Base-by-base conservation (phyloP, 1,284 basidiomycete genomes). In the Bondarzewia mesenterica region DNA sequence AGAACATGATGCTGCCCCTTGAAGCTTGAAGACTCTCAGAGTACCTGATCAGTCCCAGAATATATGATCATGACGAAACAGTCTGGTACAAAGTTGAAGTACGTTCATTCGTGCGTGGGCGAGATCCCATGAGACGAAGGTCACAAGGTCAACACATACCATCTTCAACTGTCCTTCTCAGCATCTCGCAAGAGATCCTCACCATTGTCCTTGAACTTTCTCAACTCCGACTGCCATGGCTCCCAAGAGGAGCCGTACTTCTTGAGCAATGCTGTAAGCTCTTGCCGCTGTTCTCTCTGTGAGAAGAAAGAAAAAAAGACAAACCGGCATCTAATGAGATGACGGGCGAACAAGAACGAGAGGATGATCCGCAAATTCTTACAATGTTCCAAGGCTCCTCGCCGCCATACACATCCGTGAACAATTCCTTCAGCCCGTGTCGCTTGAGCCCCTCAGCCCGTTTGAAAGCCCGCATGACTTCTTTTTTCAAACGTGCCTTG, bases 321-420 rank as follows among this genome's bases (percentile, higher is more conserved):
- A n/a, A 22, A 27, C 29, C 29, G 4, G 20, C 42, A 36, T 7
- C 18, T 14, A 37, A 16, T 22, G 15, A n/a, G n/a, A n/a, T n/a
- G n/a, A n/a, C n/a, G n/a, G n/a, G n/a, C n/a, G n/a, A n/a, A n/a
- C n/a, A n/a, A n/a, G n/a, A 35, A 27, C 32, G 35, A 50, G 21
- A 42, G 22, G n/a, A 39, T 45, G 46, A 41, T 40, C 42, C 8
- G 23, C 46, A 41, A 42, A 39, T 50, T 5, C 89, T 66, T 58
- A 90, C 89, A 55, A 93, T 72, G 58, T 88, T 89, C 82, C 85
- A 89, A 1, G 91, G 90, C 57, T 89, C 76, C 59, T 89, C 78
- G 2, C 89, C 88, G 21, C 79, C 89, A 59, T 92, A 96, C 6
- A 95, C 84, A 56, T 94, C 92, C 14, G 79, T 85, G 65, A 96